Conservation (phyloP, 2,329 filamentous ascomycete genomes). For the Sordariomycetes sp. region DNA sequence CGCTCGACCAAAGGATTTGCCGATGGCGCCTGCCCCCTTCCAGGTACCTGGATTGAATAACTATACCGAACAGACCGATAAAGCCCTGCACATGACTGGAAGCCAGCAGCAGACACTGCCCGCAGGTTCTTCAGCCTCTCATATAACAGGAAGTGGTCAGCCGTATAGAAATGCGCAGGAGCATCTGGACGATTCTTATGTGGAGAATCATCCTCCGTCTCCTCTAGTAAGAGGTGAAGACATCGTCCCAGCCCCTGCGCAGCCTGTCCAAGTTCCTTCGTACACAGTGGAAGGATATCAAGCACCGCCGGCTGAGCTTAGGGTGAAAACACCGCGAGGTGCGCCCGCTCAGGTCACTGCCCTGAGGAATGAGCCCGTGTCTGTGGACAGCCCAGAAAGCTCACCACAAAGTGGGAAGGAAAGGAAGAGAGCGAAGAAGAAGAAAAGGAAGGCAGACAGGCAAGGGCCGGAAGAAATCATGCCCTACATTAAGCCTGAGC, state of each 20-base stretch:
- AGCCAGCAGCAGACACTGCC: no score
- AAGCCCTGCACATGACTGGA: no score
- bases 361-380: conserved; percentile 39
- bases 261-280: conserved; percentile 60
- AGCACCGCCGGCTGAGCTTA: conserved; percentile 7
- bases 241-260: conserved; percentile 63
- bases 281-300: conserved; percentile 31
- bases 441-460: conserved; percentile 44
- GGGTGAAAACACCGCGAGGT: conserved; percentile 12
- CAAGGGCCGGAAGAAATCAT: conserved; percentile 37
- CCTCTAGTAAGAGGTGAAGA: conserved; percentile 66
- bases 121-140: no score
- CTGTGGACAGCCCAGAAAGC: conserved; percentile 49
- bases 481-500: conserved; percentile 55
- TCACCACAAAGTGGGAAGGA: conserved; percentile 46
- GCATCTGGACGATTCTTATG: conserved; percentile 12
- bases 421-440: conserved; percentile 40
- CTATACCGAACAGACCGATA: conserved; percentile 10
- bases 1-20: no score
- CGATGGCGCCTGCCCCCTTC: background rate
- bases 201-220: conserved; percentile 33
- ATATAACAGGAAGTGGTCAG: no score
- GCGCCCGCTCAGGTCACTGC: conserved; percentile 46
- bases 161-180: conserved; percentile 8
- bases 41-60: conserved; percentile 21